Conservation (phyloP, 1,284 basidiomycete species). For the Austroboletus niveus region DNA sequence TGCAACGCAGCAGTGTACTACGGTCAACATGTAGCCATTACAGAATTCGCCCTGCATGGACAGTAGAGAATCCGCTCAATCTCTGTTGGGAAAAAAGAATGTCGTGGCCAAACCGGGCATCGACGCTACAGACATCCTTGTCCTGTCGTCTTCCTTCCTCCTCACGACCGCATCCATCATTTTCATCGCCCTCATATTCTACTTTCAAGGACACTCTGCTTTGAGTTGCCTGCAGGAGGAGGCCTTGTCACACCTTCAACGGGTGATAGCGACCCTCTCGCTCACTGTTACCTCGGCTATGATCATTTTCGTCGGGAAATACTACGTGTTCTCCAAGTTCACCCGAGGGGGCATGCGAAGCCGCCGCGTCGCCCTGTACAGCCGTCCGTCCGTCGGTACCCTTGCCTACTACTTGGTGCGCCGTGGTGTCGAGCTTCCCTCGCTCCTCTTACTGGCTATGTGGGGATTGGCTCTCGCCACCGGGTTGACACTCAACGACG, state of each 20-base stretch:
- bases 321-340: constrained; percentile 5
- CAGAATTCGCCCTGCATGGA: background rate
- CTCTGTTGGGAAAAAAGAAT: background rate
- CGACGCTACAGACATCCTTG: background rate
- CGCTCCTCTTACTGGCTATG: background rate
- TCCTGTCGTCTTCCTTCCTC: constrained; percentile 1
- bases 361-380: constrained; percentile 3
- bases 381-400: background rate
- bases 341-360: background rate
- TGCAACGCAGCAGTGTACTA: too few relatives aligned
- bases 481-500: background rate
- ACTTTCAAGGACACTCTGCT: background rate
- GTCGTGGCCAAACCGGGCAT: background rate
- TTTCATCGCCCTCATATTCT: constrained; percentile 1
- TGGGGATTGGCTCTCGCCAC: constrained; percentile 7
- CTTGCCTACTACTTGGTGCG: background rate
- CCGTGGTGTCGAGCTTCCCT: background rate
- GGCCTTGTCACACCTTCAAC: background rate
- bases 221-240: background rate
- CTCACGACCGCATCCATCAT: constrained; percentile 3
- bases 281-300: background rate
- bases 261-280: constrained; percentile 4
- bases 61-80: background rate
- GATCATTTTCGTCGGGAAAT: constrained; percentile 1
- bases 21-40: too few relatives aligned